phyloP scores from a whole-genome alignment of 768 basidiomycete species.

The Hemileccinum rubropunctum region DNA sequence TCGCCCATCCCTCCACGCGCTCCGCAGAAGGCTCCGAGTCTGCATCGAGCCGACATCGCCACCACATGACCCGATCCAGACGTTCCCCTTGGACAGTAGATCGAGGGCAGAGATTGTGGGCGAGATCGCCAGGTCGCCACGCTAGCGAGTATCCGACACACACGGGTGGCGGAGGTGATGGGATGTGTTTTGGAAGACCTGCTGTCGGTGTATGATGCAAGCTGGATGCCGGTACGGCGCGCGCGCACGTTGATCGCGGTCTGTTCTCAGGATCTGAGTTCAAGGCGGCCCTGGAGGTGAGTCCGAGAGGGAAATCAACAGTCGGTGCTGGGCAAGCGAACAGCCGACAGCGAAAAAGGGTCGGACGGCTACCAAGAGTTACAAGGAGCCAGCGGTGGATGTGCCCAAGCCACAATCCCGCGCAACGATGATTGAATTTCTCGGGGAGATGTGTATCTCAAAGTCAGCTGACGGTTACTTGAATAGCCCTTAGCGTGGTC shows the following conservation, averaged over 20 bases:
- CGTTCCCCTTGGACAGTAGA: slow-evolving; percentile 13
- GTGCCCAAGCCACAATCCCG: too few species aligned
- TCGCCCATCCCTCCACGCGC: background rate
- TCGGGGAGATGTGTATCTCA: too few species aligned
- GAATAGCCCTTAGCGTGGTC: too few species aligned
- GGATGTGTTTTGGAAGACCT: slow-evolving; percentile 46
- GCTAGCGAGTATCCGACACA: slow-evolving; percentile 52
- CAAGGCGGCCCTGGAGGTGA: slow-evolving; percentile 14
- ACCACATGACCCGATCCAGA: slow-evolving; percentile 4
- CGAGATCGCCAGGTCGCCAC: slow-evolving; percentile 54
- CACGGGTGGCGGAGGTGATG: slow-evolving; percentile 53
- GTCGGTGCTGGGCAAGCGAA: slow-evolving; percentile 7
- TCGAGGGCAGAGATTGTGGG: slow-evolving; percentile 39
- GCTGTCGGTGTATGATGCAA: slow-evolving; percentile 46
- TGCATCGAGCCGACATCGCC: background rate
- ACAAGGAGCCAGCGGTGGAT: background rate
- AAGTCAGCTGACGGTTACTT: too few species aligned
- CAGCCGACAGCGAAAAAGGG: slow-evolving; percentile 33
- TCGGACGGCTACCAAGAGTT: slow-evolving; percentile 23
- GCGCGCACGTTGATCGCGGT: slow-evolving; percentile 52
- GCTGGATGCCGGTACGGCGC: slow-evolving; percentile 53
- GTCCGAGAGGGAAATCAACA: slow-evolving; percentile 21
- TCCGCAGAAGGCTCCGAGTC: background rate
- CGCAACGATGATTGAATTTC: too few species aligned
- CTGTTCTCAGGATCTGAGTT: slow-evolving; percentile 28